Base-by-base conservation (phyloP, 2,329 filamentous ascomycete species). In the Orbilia blumenaviensis region DNA sequence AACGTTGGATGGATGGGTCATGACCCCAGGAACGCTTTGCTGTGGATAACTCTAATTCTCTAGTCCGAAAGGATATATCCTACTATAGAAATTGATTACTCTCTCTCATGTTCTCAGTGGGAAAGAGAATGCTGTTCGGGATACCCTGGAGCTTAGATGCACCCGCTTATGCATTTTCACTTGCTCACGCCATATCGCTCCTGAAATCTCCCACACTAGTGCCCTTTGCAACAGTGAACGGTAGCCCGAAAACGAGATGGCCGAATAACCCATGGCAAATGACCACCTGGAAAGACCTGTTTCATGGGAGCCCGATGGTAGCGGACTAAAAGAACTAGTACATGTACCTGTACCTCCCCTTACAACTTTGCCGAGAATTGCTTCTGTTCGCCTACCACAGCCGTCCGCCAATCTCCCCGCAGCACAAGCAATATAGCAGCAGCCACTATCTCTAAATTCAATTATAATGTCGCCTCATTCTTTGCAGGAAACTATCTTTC, bases 401-500 rank as follows among this genome's bases (percentile, higher is more conserved):
- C 71, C 71, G 69, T 74, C 69, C 69, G 71, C 71, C 71, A 75
- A 75, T 75, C 54, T 75, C 71, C 71, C 71, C 71, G 71, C 71
- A 75, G 71, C 71, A 75, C 71, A 75, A 75, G 71, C 71, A 75
- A 75, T 75, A 75, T 75, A 75, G 71, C 71, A 75, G 71, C 71
- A 75, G 69, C 69, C 69, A 75, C 71, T 75, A 75, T 75, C 71
- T 75, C 71, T 75, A 75, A 75, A 75, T 75, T 75, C 71, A 75
- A 75, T 75, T 67, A 75, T 75, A 75, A 75, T 75, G 71, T 75
- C 63, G 71, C 63, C 71, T 75, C 71, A 75, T 29, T 75, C 71
- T 67, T 52, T 62, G 62, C 71, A 75, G 58, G 71, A 75, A 67
- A 61, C 63, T 38, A 48, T 75, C 68, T 75, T 27, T 68, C 32